These are phyloP conservation scores for Agaricus subrufescens DNA, from an alignment of 768 basidiomycete genomes.

Conservation along the genomic window DNA sequence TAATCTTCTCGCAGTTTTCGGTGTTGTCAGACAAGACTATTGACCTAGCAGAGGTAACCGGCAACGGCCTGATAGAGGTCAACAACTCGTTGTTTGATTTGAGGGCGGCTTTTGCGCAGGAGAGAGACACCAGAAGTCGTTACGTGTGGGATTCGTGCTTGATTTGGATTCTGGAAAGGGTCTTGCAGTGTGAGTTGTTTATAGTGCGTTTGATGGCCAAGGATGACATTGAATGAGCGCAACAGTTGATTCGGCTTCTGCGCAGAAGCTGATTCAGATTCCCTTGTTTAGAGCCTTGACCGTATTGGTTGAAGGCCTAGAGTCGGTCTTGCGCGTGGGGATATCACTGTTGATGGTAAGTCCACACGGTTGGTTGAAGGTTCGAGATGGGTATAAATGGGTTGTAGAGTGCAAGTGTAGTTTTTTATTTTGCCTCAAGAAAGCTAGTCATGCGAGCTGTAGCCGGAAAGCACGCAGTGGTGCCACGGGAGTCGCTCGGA, in stretches of 20 bases:
- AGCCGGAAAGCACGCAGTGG: neutral
- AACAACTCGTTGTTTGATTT: constrained; percentile 2
- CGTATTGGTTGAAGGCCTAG: neutral
- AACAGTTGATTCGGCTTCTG: constrained; percentile 5
- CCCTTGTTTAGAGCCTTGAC: neutral
- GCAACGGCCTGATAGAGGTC: neutral
- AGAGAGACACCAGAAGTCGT: neutral
- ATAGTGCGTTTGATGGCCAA: neutral
- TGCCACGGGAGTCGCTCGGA: neutral
- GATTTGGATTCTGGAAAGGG: constrained; percentile 2
- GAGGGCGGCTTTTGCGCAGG: neutral
- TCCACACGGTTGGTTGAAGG: neutral
- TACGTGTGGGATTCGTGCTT: constrained; percentile 5
- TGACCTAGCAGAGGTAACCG: neutral
- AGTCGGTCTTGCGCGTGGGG: neutral
- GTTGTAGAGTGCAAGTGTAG: neutral
- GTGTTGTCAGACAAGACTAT: constrained; percentile 1
- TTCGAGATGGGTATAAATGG: neutral
- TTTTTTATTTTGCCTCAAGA: constrained; percentile 2
- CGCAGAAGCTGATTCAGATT: constrained; percentile 1
- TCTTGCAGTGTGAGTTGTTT: constrained; percentile 5
- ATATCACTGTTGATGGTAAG: constrained; percentile 6
- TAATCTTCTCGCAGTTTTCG: constrained; percentile 5
- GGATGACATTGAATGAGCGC: neutral
- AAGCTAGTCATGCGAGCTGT: neutral